Conservation (phyloP, 1,139 yeast species). For the Ogataea hybrid region DNA sequence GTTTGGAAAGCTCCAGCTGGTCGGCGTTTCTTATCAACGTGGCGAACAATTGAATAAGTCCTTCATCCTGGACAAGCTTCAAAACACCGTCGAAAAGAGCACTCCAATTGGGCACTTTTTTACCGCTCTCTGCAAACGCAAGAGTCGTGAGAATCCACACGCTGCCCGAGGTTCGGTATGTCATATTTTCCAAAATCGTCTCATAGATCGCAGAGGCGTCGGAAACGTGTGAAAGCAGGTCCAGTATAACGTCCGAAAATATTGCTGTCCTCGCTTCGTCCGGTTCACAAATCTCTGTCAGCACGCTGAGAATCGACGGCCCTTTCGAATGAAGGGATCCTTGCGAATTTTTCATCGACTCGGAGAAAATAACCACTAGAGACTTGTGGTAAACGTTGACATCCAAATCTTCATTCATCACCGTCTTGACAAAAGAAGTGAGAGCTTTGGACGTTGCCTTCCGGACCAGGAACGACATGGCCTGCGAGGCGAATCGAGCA, state of each 20-base stretch:
- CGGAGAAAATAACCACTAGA: conserved; percentile 61
- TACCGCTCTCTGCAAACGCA: conserved; percentile 68
- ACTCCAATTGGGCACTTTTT: conserved; percentile 50
- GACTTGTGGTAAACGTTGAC: conserved; percentile 48
- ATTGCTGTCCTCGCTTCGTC: conserved; percentile 38
- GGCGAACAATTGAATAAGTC: conserved; percentile 40
- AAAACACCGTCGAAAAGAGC: conserved; percentile 21
- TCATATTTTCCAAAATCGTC: conserved; percentile 27
- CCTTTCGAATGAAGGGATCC: conserved; percentile 76
- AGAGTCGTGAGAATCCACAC: conserved; percentile 40
- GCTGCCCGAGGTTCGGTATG: conserved; percentile 17
- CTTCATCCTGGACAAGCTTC: conserved; percentile 4
- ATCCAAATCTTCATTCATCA: conserved; percentile 36
- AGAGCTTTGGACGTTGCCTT: conserved; percentile 57
- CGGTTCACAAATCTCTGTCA: conserved; percentile 40
- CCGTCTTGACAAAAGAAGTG: conserved; percentile 44
- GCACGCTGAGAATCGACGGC: conserved; percentile 43
- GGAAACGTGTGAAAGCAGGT: conserved; percentile 58
- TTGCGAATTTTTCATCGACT: conserved; percentile 70
- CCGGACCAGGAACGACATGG: conserved; percentile 78
- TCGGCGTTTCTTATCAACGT: conserved; percentile 60
- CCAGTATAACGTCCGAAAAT: conserved; percentile 57
- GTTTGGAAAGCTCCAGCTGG: conserved; percentile 45
- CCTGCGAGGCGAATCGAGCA: conserved; percentile 85
- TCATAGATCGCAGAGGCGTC: conserved; percentile 45